Base-by-base conservation (phyloP, 2,329 filamentous ascomycete species). In the Teratosphaeria pseudoeucalypti region DNA sequence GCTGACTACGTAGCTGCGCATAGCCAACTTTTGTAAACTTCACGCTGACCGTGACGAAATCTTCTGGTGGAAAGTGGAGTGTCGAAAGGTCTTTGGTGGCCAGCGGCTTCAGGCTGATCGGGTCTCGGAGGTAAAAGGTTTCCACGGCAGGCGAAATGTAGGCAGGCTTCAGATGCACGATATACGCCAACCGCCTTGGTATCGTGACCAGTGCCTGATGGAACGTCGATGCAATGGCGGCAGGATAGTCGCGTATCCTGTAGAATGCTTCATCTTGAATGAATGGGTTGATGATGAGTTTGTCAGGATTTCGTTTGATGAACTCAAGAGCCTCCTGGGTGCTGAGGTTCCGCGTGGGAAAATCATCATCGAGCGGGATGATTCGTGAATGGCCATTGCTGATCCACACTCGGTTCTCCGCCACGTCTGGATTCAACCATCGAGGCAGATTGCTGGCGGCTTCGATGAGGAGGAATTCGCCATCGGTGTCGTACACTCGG, bases 391-490 rank as follows among this genome's bases (percentile, higher is more conserved):
- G 82, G 59, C 88, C 89, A 34, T 85, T 77, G 67, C 95, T 84
- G 58, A 99, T 85, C 94, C 94, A 99, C 37, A 95, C 86, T 59
- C 94, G 83, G 71, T 96, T 89, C 64, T 87, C 83, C 63, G 95
- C 91, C 47, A 92, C 87, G 64, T 96, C 92, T 0, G 94, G 94
- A 66, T 87, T 96, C 29, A 99, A 76, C 95, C 94, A 99, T 62
- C 83, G 85, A 2, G 94, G 94, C 2, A 96, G 78, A 14, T 87
- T 85, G 65, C 89, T 91, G 32, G 95, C 92, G 34, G 92, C 94
- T 77, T 99, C 94, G 59, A 96, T 87, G 19, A 99, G 84, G 56
- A 99, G 81, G 68, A 99, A 99, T 71, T 99, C 92, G 67, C 95
- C 95, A 74, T 97, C 94, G 55, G 85, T 87, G 72, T 99, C 94